Evolutionary conservation across 2,329 filamentous ascomycete genomes (phyloP), one percentile per base, ranked within the genome.

Genomic region (Fusarium humuli): DNA sequence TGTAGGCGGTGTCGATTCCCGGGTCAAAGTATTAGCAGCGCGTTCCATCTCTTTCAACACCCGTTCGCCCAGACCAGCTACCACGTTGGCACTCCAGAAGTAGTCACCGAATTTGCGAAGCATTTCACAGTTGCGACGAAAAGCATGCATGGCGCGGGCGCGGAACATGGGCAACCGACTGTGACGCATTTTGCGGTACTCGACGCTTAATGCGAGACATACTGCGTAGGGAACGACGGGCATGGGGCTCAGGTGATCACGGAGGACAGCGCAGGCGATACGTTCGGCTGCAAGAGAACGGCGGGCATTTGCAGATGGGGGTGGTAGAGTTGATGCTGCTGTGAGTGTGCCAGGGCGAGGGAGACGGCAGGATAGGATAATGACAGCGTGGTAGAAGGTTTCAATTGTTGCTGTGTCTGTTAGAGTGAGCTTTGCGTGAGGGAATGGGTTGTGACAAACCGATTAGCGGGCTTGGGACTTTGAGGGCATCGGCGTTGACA

Each of bases 171-270:
- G 84, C 0, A 89, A 79, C 14, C 84, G 84, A 60, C 86, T 88
- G 69, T 89, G 86, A 3, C 88, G 83, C 87, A 90, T 88, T 73
- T 90, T 90, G 46, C 87, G 84, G 68, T 90, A 91, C 14, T 87
- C 85, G 2, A 90, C 87, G 48, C 86, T 89, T 2, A 91, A 81
- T 0, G 88, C 86, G 1, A 91, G 81, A 1, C 88, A 88, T 1
- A 90, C 81, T 1, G 87, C 87, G 60, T 90, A 91, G 0, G 88
- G 88, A 0, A 91, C 82, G 61, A 90, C 86, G 0, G 89, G 87
- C 32, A 90, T 81, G 1, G 87, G 82, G 34, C 84, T 84, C 16
- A 85, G 78, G 20, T 84, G 83, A 46, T 88, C 85, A 7, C 83
- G 81, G 18, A 81, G 82, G 4, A 88, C 82, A n/a, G 86, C 83